A percentile compares a stretch with the other conserved stretches of the same genome.
phyloP scores from a whole-genome alignment of 2,329 filamentous ascomycete species.

The Akanthomyces muscarius region DNA sequence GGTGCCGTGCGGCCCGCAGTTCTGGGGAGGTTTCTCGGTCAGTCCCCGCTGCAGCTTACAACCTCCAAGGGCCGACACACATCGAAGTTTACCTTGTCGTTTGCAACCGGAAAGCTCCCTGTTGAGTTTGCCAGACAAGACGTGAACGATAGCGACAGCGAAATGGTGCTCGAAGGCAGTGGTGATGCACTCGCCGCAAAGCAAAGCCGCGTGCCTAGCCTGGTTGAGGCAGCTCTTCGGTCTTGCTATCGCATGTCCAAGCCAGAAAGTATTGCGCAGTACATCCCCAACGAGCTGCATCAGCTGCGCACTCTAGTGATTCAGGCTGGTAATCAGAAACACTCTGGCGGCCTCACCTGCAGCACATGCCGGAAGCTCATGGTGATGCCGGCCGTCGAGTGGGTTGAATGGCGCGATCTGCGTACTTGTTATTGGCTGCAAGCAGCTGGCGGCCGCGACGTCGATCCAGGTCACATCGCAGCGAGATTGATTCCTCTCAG shows the following conservation, averaged over 20 bases:
- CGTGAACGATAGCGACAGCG: neutral
- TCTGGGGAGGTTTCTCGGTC: conserved; percentile 16
- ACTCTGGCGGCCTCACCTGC: conserved; percentile 48
- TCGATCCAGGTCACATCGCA: conserved; percentile 16
- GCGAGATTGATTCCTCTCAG: conserved; percentile 26
- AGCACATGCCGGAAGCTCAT: conserved; percentile 47
- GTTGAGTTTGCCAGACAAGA: conserved; percentile 20
- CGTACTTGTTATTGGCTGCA: conserved; percentile 21
- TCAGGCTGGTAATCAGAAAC: conserved; percentile 37
- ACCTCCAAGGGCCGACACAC: conserved; percentile 12
- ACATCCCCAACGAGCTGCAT: conserved; percentile 39
- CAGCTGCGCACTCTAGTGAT: conserved; percentile 40
- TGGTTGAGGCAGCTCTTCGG: conserved; percentile 48
- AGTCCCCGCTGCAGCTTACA: conserved; percentile 10
- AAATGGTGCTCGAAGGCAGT: conserved; percentile 16
- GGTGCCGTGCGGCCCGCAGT: conserved; percentile 1
- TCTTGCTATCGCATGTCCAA: conserved; percentile 42
- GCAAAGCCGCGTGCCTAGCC: conserved; percentile 41
- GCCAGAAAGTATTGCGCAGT: conserved; percentile 38
- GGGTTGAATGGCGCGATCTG: conserved; percentile 60
- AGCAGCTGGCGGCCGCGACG: conserved; percentile 2
- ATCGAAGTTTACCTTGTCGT: conserved; percentile 4
- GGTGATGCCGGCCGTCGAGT: conserved; percentile 50
- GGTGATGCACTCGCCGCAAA: conserved; percentile 5
- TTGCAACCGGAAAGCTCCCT: conserved; percentile 14